Evolutionary conservation across 306 rosid genomes (phyloP).

Genomic region (peach (Prunus persica)): DNA sequence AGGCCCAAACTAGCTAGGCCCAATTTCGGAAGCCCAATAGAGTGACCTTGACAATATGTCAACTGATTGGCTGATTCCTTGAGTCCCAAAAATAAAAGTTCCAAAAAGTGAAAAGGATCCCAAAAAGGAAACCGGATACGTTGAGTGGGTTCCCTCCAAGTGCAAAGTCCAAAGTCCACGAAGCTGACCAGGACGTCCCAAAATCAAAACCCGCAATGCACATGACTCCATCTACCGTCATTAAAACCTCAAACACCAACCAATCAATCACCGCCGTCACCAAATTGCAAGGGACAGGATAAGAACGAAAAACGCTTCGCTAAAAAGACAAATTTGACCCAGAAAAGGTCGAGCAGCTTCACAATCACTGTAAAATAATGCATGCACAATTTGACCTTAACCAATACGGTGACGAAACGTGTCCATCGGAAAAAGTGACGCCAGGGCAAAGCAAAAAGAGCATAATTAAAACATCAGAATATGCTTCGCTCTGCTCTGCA

Average conservation of each 20-base stretch:
- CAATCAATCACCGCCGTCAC: conserved; percentile 11
- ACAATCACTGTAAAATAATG: neutral
- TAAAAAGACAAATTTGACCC: neutral
- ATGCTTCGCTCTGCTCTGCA: conserved; percentile 51
- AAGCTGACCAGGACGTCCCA: neutral
- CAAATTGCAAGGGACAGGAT: neutral
- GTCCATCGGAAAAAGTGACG: neutral
- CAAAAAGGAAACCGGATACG: neutral
- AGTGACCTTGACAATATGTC: neutral
- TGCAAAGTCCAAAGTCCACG: neutral
- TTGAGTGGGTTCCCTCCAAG: neutral
- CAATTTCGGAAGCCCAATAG: neutral
- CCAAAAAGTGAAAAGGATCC: neutral
- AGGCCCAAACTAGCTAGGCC: neutral
- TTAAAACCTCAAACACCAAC: neutral
- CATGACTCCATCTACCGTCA: neutral
- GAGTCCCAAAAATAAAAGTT: neutral
- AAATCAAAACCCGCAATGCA: neutral
- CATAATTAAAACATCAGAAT: conserved; percentile 27
- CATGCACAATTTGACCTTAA: neutral
- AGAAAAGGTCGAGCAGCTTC: neutral
- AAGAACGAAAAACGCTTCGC: neutral
- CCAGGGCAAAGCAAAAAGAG: neutral
- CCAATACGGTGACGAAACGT: neutral
- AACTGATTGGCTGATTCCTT: conserved; percentile 1